A percentile compares a stretch with the other conserved stretches of the same genome.
These are phyloP conservation scores for Sporobolus alterniflorus DNA, from an alignment of 202 grass and related monocot species.

Conservation along the genomic window DNA sequence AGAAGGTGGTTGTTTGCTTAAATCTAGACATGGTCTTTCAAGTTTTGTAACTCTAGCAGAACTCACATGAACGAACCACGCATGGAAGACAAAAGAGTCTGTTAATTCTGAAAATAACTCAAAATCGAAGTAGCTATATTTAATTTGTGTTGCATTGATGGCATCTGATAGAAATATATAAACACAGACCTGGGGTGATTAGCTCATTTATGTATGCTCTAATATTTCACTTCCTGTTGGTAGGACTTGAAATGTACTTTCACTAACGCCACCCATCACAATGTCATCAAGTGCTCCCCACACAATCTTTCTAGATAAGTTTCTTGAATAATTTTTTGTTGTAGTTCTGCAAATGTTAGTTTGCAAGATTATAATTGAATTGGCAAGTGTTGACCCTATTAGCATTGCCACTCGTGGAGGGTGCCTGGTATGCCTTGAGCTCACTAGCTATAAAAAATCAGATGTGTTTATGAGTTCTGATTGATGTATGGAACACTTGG, in stretches of 20 bases:
- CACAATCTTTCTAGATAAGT: constrained; percentile 74
- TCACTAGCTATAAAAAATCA: too few species aligned
- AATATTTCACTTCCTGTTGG: constrained; percentile 87
- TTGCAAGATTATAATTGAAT: too few species aligned
- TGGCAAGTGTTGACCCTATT: too few species aligned
- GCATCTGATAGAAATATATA: constrained; percentile 10
- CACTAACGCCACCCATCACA: constrained; percentile 98
- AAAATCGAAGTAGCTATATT: neutral
- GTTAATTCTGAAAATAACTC: neutral
- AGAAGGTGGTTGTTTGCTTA: constrained; percentile 96
- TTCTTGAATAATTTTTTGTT: constrained; percentile 59
- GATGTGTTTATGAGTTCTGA: too few species aligned
- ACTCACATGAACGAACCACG: constrained; percentile 89
- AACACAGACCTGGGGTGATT: constrained; percentile 81
- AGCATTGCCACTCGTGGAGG: too few species aligned
- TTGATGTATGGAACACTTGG: too few species aligned
- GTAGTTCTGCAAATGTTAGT: too few species aligned
- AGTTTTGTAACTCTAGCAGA: constrained; percentile 94
- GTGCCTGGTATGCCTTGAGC: too few species aligned
- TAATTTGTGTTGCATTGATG: constrained; percentile 24
- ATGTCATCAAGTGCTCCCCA: constrained; percentile 98
- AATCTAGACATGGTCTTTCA: constrained; percentile 90
- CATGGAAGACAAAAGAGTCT: constrained; percentile 6
- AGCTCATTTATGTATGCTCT: constrained; percentile 83
- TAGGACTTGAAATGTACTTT: constrained; percentile 85